Base-by-base conservation (phyloP, 129 eudicot genomes). In the Tagetes patula region DNA sequence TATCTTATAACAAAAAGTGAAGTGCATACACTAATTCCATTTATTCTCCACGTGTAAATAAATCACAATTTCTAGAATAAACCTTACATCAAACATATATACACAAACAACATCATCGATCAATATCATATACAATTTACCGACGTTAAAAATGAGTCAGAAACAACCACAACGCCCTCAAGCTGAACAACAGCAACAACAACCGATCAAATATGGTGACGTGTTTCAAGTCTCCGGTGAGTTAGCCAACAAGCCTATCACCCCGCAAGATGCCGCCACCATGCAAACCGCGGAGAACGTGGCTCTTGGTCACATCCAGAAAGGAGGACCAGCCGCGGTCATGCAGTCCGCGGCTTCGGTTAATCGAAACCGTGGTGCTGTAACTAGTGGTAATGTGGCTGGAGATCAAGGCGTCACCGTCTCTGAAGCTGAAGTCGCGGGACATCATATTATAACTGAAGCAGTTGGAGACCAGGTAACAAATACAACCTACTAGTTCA, bases 181-280 rank as follows among this genome's bases (percentile, higher is more conserved):
- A 20, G 27, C 27, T 20, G 27, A 20, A 20, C 27, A 20, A 20
- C 27, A 53, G 40, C 37, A 50, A 3, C 70, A 70, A 14, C 72
- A 64, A 13, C 52, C 87, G 53, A 56, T 88, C 75, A 88, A 81
- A 73, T 91, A 84, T 73, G 87, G 90, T 31, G 92, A 88, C 74
- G 90, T 91, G 2, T 91, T 90, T 50, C 34, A 66, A 34, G 84
- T 90, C 58, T 76, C 90, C 0, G 92, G 88, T 3, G 81, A 82
- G 9, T 32, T 86, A 7, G 88, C 84, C 1, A 61, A 71, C 3
- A 59, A 91, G 41, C 88, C 96, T 47, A 66, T 88, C 30, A 75
- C 92, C 2, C 90, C 87, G 4, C 72, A 78, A 52, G 97, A 88
- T 64, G 88, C 97, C 2, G 86, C 92, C 64, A 69, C 87, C 69